These are phyloP conservation scores for Mortierella sp. DNA, from an alignment of 371 early-diverging fungal genomes.

Conservation along the genomic window DNA sequence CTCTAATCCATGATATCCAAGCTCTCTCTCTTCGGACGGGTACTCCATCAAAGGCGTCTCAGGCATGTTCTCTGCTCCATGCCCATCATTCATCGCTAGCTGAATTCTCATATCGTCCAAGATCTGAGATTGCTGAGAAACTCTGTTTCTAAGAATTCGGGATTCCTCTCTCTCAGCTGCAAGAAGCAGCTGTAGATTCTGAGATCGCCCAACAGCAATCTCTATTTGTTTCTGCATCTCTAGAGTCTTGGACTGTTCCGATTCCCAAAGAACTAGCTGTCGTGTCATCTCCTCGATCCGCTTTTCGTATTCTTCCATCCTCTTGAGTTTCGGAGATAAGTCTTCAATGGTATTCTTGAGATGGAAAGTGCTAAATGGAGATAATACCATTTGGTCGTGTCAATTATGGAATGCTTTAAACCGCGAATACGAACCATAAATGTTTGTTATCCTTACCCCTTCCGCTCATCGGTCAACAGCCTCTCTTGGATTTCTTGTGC, in stretches of 20 bases:
- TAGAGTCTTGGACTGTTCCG: slow-evolving; percentile 40
- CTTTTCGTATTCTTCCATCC: slow-evolving; percentile 66
- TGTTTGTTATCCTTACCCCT: slow-evolving; percentile 14
- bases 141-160: slow-evolving; percentile 26
- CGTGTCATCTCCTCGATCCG: slow-evolving; percentile 70
- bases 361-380: slow-evolving; percentile 59
- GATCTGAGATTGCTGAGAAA: slow-evolving; percentile 52
- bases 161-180: slow-evolving; percentile 48
- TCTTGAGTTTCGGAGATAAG: slow-evolving; percentile 62
- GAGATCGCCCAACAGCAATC: slow-evolving; percentile 39
- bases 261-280: slow-evolving; percentile 68
- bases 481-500: slow-evolving; percentile 49
- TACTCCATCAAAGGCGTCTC: slow-evolving; percentile 6
- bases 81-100: slow-evolving; percentile 31
- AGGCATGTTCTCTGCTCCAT: neutral
- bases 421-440: neutral
- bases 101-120: slow-evolving; percentile 57
- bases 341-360: slow-evolving; percentile 66
- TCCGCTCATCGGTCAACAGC: slow-evolving; percentile 46
- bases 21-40: slow-evolving; percentile 11
- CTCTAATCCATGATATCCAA: neutral
- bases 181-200: slow-evolving; percentile 48
- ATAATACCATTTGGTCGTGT: neutral
- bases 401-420: neutral
- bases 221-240: slow-evolving; percentile 53